A percentile compares a stretch with the other conserved stretches of the same genome.
Conservation (phyloP, 257 asterid genomes). For the Craterostigma plantagineum region DNA sequence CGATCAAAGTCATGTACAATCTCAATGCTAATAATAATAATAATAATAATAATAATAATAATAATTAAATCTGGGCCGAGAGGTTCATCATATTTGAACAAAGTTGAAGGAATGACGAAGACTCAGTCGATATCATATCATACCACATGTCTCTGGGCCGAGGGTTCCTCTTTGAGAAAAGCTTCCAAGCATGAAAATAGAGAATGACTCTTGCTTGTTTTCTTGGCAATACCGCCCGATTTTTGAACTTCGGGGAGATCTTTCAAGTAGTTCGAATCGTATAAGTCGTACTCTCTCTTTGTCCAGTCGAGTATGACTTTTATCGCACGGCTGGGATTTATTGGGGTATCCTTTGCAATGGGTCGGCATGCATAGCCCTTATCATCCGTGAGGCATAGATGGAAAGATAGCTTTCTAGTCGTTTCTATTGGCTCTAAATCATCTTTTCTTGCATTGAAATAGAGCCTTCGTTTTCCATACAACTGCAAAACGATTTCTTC, state of each 20-base stretch:
- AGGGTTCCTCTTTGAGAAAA: conserved; percentile 90
- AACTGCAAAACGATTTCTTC: conserved; percentile 22
- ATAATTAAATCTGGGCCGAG: too few species aligned
- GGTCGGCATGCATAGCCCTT: conserved; percentile 46
- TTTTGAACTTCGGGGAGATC: conserved; percentile 79
- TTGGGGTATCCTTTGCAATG: conserved; percentile 40
- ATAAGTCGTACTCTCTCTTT: conserved; percentile 38
- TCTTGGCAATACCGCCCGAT: conserved; percentile 51
- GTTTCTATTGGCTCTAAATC: not conserved
- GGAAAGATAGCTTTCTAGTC: conserved; percentile 35
- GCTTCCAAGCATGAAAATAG: conserved; percentile 88
- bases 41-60: not conserved
- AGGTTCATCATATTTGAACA: too few species aligned
- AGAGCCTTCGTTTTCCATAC: too few species aligned
- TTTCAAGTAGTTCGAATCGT: conserved; percentile 49
- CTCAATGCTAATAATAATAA: too few species aligned
- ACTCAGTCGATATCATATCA: not conserved
- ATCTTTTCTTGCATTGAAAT: conserved; percentile 7
- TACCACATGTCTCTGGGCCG: conserved; percentile 99
- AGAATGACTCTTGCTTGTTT: conserved; percentile 72
- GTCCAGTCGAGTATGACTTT: conserved; percentile 77
- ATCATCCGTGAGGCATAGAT: conserved; percentile 51
- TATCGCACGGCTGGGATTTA: conserved; percentile 21
- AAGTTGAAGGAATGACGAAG: conserved; percentile 4
- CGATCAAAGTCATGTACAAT: too few species aligned